These are phyloP conservation scores for Plasmopara viticola DNA, from an alignment of 352 stramenopile species.

Conservation along the genomic window DNA sequence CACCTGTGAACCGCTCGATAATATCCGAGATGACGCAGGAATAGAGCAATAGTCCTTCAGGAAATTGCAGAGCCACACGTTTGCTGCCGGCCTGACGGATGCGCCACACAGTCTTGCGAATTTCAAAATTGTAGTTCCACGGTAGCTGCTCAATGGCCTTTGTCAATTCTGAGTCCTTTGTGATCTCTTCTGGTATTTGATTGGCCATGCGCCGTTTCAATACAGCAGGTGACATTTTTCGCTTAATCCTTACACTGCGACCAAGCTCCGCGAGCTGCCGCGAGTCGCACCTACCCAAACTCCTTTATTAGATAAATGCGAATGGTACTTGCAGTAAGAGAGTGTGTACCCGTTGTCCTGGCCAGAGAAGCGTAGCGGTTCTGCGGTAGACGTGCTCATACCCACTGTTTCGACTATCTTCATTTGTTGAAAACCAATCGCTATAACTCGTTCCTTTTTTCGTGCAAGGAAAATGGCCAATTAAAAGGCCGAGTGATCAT, in stretches of 20 bases:
- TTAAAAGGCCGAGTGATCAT: no score
- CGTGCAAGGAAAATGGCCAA: no score
- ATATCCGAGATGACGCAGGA: constrained; percentile 98
- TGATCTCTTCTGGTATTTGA: constrained; percentile 88
- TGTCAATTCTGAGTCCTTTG: constrained; percentile 80
- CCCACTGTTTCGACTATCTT: background rate
- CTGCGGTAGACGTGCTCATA: background rate
- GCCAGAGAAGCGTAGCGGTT: constrained; percentile 57
- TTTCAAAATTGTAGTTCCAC: constrained; percentile 98
- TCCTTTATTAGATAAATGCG: background rate
- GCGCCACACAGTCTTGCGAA: constrained; percentile 96
- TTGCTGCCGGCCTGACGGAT: constrained; percentile 87
- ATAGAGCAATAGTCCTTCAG: constrained; percentile 97
- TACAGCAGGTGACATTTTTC: constrained; percentile 53
- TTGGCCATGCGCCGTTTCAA: constrained; percentile 73
- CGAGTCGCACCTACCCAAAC: constrained; percentile 8
- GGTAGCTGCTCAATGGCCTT: constrained; percentile 93
- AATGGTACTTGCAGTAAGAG: background rate
- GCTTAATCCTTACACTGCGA: constrained; percentile 44
- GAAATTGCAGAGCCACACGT: constrained; percentile 97
- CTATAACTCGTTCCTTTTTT: no score
- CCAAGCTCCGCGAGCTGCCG: constrained; percentile 32
- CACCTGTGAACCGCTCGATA: constrained; percentile 91
- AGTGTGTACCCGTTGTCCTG: constrained; percentile 15
- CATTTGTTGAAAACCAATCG: background rate